A percentile compares a stretch with the other conserved stretches of the same genome.
Evolutionary conservation across 1,139 yeast genomes (phyloP).

Genomic region (Hanseniaspora sp.): DNA sequence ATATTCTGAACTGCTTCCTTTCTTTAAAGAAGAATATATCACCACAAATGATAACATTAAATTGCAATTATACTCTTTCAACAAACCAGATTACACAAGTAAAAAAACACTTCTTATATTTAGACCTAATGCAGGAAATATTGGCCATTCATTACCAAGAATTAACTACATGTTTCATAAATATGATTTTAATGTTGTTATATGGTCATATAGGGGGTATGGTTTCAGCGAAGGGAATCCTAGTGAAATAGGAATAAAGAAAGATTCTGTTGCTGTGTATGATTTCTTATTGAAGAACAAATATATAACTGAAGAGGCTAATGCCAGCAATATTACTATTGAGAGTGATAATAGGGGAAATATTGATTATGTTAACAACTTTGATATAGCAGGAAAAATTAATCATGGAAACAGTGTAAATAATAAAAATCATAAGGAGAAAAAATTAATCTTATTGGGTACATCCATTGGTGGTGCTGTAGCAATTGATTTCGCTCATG

Average conservation of each 20-base stretch:
- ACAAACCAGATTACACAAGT: conserved; percentile 33
- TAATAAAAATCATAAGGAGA: conserved; percentile 35
- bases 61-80: conserved; percentile 41
- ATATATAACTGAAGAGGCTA: conserved; percentile 18
- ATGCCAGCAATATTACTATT: background rate
- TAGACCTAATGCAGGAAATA: conserved; percentile 94
- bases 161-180: conserved; percentile 57
- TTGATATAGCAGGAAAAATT: no score
- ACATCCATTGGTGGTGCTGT: conserved; percentile 94
- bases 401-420: no score
- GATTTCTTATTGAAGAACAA: conserved; percentile 45
- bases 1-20: conserved; percentile 40
- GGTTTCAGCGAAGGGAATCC: conserved; percentile 77
- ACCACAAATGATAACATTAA: conserved; percentile 57
- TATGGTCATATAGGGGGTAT: conserved; percentile 85
- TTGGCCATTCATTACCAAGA: conserved; percentile 82
- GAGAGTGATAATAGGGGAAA: background rate
- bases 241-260: conserved; percentile 65
- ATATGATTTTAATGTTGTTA: conserved; percentile 66
- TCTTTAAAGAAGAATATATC: conserved; percentile 50
- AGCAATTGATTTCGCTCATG: conserved; percentile 67
- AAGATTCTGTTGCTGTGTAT: conserved; percentile 69
- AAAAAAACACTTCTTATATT: conserved; percentile 58
- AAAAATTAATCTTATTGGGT: conserved; percentile 60
- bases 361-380: background rate